Percentiles rank a stretch among this genome's conserved stretches.
These are phyloP conservation scores for Sugiyamaella boreocaroliniensis DNA, from an alignment of 805 yeast genomes.

Conservation along the genomic window DNA sequence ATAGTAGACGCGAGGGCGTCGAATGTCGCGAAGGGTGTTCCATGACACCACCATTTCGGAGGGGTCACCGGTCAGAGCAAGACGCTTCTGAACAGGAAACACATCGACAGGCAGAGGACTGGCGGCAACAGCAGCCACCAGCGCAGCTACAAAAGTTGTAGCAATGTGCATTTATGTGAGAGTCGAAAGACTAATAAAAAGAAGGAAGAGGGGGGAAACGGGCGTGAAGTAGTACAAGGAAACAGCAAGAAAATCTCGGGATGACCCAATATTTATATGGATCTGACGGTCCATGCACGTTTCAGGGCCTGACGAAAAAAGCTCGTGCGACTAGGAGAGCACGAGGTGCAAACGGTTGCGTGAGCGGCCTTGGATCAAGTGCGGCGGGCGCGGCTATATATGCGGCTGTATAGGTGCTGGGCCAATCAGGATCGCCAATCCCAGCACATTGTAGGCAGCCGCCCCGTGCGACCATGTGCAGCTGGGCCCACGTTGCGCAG, in stretches of 20 bases:
- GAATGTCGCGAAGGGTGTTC: slow-evolving; percentile 21
- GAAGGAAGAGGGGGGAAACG: background rate
- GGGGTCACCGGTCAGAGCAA: slow-evolving; percentile 20
- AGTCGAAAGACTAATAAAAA: background rate
- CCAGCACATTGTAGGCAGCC: background rate
- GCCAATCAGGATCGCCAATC: background rate
- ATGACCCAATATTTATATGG: background rate
- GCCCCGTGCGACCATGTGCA: background rate
- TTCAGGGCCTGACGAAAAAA: background rate
- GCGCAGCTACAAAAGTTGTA: background rate
- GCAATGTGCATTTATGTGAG: background rate
- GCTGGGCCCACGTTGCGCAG: background rate
- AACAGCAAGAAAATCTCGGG: background rate
- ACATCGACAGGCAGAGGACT: slow-evolving; percentile 10
- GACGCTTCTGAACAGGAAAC: slow-evolving; percentile 17
- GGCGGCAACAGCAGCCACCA: slow-evolving; percentile 1
- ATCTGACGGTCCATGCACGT: background rate
- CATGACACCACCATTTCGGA: slow-evolving; percentile 25
- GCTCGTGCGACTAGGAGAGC: background rate
- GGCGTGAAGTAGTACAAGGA: background rate
- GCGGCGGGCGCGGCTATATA: background rate
- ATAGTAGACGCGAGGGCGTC: slow-evolving; percentile 22
- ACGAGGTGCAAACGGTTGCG: background rate
- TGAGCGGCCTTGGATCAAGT: background rate
- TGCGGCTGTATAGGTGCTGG: background rate